phyloP scores from a whole-genome alignment of 1,284 basidiomycete genomes.

The Athelia psychrophila region DNA sequence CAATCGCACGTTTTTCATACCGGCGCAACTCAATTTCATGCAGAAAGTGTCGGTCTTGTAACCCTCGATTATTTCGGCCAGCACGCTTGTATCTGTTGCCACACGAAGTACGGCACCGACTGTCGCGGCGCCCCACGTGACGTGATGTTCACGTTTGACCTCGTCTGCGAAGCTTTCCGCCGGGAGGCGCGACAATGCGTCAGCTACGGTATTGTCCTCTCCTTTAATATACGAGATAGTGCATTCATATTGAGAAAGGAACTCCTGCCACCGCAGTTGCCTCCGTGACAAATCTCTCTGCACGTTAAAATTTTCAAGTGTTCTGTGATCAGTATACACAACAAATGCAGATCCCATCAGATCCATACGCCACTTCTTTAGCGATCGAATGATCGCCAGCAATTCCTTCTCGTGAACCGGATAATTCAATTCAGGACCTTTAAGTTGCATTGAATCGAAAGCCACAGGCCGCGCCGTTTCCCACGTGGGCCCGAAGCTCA shows the following conservation, averaged over 20 bases:
- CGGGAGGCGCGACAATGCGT: constrained; percentile 13
- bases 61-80: no score
- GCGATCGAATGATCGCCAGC: constrained; percentile 10
- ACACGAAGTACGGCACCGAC: no score
- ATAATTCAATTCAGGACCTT: constrained; percentile 12
- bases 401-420: no score
- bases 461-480: constrained; percentile 13
- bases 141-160: no score
- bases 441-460: constrained; percentile 12
- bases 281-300: constrained; percentile 19
- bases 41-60: no score
- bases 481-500: constrained; percentile 15
- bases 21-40: no score
- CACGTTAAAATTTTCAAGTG: constrained; percentile 12
- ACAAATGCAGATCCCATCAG: constrained; percentile 16
- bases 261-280: constrained; percentile 20
- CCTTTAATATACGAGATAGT: constrained; percentile 18
- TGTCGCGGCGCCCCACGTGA: no score
- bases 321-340: constrained; percentile 14
- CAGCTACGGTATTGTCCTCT: constrained; percentile 16
- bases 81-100: no score
- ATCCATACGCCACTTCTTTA: constrained; percentile 14
- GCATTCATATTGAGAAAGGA: constrained; percentile 19
- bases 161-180: no score
- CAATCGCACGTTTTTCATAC: no score